phyloP scores from a whole-genome alignment of 73 alveolate genomes.

The Paramecium sexaurelia region DNA sequence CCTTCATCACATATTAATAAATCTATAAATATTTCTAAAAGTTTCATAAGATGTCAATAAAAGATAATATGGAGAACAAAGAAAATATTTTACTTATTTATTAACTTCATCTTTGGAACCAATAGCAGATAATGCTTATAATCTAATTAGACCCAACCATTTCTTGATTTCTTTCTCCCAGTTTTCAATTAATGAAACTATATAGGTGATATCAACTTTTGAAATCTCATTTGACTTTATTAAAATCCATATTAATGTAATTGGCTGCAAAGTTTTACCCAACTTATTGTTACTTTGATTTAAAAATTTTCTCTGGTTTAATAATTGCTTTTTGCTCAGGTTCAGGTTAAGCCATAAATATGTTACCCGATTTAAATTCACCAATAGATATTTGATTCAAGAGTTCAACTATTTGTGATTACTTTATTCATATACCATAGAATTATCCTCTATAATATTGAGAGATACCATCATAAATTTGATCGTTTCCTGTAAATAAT shows the following conservation, averaged over 20 bases:
- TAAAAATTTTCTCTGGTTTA: not conserved
- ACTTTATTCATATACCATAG: not conserved
- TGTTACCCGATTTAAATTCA: not conserved
- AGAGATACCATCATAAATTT: not conserved
- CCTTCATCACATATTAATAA: slow-evolving; percentile 89
- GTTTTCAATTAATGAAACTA: slow-evolving; percentile 68
- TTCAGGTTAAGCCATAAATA: not conserved
- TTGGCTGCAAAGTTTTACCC: slow-evolving; percentile 67
- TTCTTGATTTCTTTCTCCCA: slow-evolving; percentile 72
- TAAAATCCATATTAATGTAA: slow-evolving; percentile 64
- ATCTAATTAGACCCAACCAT: slow-evolving; percentile 66
- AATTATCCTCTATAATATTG: not conserved
- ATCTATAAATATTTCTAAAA: slow-evolving; percentile 68
- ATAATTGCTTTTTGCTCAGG: not conserved
- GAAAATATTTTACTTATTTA: not conserved
- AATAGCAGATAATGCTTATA: not conserved
- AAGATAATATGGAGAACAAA: not conserved
- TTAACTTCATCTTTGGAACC: slow-evolving; percentile 56
- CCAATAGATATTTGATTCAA: not conserved
- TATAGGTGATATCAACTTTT: slow-evolving; percentile 66
- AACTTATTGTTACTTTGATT: not conserved
- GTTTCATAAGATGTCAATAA: slow-evolving; percentile 64
- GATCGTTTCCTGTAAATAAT: not conserved
- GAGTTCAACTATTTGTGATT: not conserved
- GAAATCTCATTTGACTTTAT: slow-evolving; percentile 6